Evolutionary conservation across 352 stramenopile species (phyloP), one percentile per base, ranked within the genome.

Genomic region (Blastocystis sp.): DNA sequence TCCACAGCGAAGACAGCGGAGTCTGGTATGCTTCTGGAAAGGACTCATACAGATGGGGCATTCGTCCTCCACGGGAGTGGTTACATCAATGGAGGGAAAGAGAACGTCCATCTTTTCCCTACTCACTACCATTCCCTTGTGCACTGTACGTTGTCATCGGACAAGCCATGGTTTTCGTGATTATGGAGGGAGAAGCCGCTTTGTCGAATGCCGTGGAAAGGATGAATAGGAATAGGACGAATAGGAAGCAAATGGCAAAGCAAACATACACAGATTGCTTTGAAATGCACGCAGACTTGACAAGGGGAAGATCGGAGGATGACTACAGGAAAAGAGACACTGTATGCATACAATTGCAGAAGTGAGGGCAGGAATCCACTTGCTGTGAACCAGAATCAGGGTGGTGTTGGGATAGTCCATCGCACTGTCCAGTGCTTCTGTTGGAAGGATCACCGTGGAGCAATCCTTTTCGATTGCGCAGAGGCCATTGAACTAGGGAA

Each of bases 191-290:
- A 19, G 63, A 48, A 48, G n/a, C 34, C 6, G 38, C 57, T 63
- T 62, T 64, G 38, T 84, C 57, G 24, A 84, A 84, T 42, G 74
- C 17, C 2, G 34, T 38, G 7, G 74, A 66, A 2, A 84, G 17
- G 9, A 84, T 21, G 66, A 84, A 69, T 14, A 84, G 54, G 48
- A 84, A 84, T 10, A 64, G 24, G 59, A 69, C 24, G 48, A 84
- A 84, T 1, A 84, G 60, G 57, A 84, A n/a, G 66, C 34, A 48
- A 6, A 48, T 17, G 14, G 28, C 38, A 6, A 48, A 52, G 28
- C 40, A 69, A 14, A 64, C 57, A 11, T 28, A 66, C 6, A 64
- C 1, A 0, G 34, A 66, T 28, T 28, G 11, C 45, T 63, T 28
- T 28, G 74, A 54, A 38, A 84, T 45, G 60, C 24, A 84, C 2